Base-by-base conservation (phyloP, 2,329 filamentous ascomycete genomes). In the Pseudocercospora cruenta region DNA sequence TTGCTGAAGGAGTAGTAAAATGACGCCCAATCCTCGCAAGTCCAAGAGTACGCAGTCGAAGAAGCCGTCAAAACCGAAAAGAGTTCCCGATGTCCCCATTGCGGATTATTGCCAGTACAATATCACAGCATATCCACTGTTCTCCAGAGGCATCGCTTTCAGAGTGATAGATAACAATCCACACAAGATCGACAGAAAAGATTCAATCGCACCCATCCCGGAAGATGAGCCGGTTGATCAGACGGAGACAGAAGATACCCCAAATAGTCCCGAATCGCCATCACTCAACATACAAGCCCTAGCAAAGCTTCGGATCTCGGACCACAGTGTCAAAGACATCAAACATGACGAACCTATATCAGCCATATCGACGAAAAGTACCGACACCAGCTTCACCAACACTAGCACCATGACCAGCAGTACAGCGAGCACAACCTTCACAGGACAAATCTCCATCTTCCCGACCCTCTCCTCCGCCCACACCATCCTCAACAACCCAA, bases 141-240 rank as follows among this genome's bases (percentile, higher is more conserved):
- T 54, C 16, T 26, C 22, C 9, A 54, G 51, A 54, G 51, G 51
- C 51, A 54, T 54, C 24, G 51, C 51, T n/a, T 54, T 54, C 51
- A 54, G 51, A 54, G 51, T 54, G 10, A 19, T 54, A 28, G 51
- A 54, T 16, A n/a, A 54, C 51, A n/a, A 16, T 39, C 14, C 36
- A 39, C 16, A 7, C 21, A 31, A n/a, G 9, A 54, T 22, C 51
- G 16, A 24, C 16, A 28, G 16, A 16, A 54, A 28, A 6, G 10
- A 24, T 4, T n/a, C 51, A 9, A 54, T 16, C 12, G 51, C 12
- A 54, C 24, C 51, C 12, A 28, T n/a, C 51, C 51, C 22, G 10
- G 16, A 28, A 24, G 16, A 24, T 3, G 51, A 31, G 14, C n/a
- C 22, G 4, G 24, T 28, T 12, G 31, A 33, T 1, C n/a, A 19